phyloP scores from a whole-genome alignment of 495 filamentous ascomycete genomes.

The Hypoxylon subgilvum region DNA sequence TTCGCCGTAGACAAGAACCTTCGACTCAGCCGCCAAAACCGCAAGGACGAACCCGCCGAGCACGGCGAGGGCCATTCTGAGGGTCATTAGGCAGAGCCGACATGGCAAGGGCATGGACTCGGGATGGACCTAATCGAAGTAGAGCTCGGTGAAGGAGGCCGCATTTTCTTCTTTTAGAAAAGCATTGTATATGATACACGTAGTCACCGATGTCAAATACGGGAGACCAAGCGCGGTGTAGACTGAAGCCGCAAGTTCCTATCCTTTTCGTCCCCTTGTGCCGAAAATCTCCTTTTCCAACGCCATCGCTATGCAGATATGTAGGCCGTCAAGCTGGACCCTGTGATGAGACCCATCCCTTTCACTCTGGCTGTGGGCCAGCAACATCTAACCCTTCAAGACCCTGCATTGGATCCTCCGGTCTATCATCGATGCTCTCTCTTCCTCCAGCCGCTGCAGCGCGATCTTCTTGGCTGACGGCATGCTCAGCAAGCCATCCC shows the following conservation, averaged over 20 bases:
- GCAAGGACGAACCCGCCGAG: conserved; percentile 46
- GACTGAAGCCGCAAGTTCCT: conserved; percentile 31
- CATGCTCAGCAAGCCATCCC: conserved; percentile 89
- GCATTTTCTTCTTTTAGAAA: conserved; percentile 27
- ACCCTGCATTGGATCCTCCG: conserved; percentile 92
- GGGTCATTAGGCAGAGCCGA: conserved; percentile 41
- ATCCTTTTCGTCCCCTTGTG: conserved; percentile 26
- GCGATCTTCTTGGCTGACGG: conserved; percentile 85
- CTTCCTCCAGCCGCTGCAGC: conserved; percentile 65
- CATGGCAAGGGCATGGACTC: background rate
- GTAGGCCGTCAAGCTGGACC: conserved; percentile 14
- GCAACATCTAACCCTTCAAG: conserved; percentile 92
- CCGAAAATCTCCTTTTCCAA: conserved; percentile 36
- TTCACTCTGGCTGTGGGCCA: conserved; percentile 81
- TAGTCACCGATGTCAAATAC: conserved; percentile 36
- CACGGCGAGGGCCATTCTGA: conserved; percentile 30
- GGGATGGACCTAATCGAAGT: conserved; percentile 9
- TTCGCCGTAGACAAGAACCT: conserved; percentile 88
- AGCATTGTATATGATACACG: conserved; percentile 41
- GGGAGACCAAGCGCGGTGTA: conserved; percentile 36
- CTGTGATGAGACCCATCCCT: background rate
- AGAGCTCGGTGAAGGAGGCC: conserved; percentile 21
- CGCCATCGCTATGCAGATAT: conserved; percentile 54
- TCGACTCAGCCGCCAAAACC: conserved; percentile 69
- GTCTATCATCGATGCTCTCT: conserved; percentile 54